Evolutionary conservation across 2,329 filamentous ascomycete species (phyloP).

Genomic region (Diplodia sapinea): DNA sequence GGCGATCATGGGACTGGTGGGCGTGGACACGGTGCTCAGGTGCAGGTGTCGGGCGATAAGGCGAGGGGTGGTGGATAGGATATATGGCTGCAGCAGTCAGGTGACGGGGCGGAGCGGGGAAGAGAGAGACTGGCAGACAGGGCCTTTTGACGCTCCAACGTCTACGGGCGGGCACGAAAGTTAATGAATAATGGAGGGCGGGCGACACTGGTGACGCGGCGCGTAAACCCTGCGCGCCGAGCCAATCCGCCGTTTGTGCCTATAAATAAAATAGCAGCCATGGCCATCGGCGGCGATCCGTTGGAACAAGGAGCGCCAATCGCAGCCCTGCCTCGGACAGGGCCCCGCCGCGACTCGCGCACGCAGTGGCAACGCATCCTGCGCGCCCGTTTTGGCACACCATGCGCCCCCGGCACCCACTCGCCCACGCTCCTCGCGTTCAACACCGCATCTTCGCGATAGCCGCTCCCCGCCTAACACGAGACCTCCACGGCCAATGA

Average conservation of each 20-base stretch:
- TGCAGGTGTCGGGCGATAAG: constrained; percentile 13
- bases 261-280: constrained; percentile 20
- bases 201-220: constrained; percentile 27
- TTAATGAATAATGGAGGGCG: constrained; percentile 30
- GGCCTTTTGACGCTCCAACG: constrained; percentile 7
- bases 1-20: constrained; percentile 40
- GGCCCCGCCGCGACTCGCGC: constrained; percentile 24
- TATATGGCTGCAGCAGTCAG: constrained; percentile 25
- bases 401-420: constrained; percentile 14
- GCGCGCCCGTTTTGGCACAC: constrained; percentile 27
- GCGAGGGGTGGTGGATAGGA: constrained; percentile 4
- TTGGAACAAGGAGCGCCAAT: constrained; percentile 27
- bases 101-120: constrained; percentile 25
- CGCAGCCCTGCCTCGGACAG: constrained; percentile 14
- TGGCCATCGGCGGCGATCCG: constrained; percentile 22
- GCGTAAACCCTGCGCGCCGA: constrained; percentile 27
- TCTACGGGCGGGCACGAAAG: constrained; percentile 16
- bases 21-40: constrained; percentile 29
- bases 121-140: background rate
- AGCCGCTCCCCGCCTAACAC: constrained; percentile 18
- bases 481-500: constrained; percentile 13
- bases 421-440: constrained; percentile 1
- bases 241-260: constrained; percentile 14
- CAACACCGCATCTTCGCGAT: constrained; percentile 26
- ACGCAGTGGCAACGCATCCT: constrained; percentile 27